Evolutionary conservation across 805 yeast species (phyloP).

Genomic region (Saturnispora mendoncae): DNA sequence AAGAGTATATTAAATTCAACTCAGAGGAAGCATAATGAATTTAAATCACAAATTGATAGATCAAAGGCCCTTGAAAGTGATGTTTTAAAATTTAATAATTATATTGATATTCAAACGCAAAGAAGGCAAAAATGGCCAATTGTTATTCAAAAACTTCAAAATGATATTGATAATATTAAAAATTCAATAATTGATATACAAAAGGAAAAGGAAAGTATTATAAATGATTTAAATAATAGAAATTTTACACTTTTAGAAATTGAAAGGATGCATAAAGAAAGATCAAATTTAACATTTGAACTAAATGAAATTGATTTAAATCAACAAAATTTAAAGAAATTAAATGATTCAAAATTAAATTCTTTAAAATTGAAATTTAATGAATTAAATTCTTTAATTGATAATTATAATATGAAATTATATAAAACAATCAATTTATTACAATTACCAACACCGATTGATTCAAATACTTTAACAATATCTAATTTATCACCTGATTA

Average conservation of each 20-base stretch:
- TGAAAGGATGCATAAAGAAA: constrained; percentile 52
- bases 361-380: constrained; percentile 43
- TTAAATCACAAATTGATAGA: constrained; percentile 47
- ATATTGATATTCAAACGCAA: constrained; percentile 56
- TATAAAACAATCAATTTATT: constrained; percentile 36
- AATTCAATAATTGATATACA: constrained; percentile 35
- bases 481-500: constrained; percentile 22
- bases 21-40: constrained; percentile 35
- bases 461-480: constrained; percentile 19
- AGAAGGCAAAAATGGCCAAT: constrained; percentile 57
- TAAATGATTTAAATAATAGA: constrained; percentile 37
- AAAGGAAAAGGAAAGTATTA: constrained; percentile 32
- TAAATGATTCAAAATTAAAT: constrained; percentile 40
- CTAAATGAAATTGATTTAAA: constrained; percentile 38
- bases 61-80: constrained; percentile 61
- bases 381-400: constrained; percentile 42
- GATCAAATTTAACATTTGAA: constrained; percentile 47
- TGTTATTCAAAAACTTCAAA: constrained; percentile 46
- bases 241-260: constrained; percentile 58
- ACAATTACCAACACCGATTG: constrained; percentile 14
- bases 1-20: constrained; percentile 34
- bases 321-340: constrained; percentile 36
- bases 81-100: constrained; percentile 59
- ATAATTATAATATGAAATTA: constrained; percentile 47
- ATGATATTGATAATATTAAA: constrained; percentile 40